Percentiles rank a stretch among this genome's conserved stretches.
Evolutionary conservation across 2,329 filamentous ascomycete species (phyloP).

Genomic region (Neopestalotiopsis clavispora): DNA sequence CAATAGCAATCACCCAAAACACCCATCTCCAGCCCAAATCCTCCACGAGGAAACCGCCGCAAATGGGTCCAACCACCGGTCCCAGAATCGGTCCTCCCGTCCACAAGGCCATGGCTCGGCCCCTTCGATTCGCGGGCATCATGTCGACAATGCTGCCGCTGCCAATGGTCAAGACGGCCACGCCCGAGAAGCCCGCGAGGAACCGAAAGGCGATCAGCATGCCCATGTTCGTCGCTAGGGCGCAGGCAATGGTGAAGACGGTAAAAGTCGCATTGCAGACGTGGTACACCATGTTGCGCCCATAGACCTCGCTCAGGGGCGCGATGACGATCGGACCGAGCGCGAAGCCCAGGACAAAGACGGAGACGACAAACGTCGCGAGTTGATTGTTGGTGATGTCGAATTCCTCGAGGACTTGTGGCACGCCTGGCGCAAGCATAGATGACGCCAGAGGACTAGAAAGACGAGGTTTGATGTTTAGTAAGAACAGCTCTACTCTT

Average conservation of each 20-base stretch:
- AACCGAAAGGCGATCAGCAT: slow-evolving; percentile 64
- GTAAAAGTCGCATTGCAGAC: slow-evolving; percentile 49
- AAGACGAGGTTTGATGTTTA: not conserved
- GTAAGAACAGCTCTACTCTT: not conserved
- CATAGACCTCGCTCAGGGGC: slow-evolving; percentile 63
- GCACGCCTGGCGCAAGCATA: slow-evolving; percentile 17
- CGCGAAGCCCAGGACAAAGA: slow-evolving; percentile 20
- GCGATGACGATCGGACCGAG: slow-evolving; percentile 59
- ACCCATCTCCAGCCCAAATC: slow-evolving; percentile 42
- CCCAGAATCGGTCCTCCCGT: slow-evolving; percentile 39
- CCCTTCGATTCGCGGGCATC: slow-evolving; percentile 53
- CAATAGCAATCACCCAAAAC: slow-evolving; percentile 42
- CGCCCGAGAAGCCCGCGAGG: slow-evolving; percentile 65
- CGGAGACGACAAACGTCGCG: slow-evolving; percentile 19
- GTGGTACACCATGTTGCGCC: slow-evolving; percentile 54
- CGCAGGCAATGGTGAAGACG: slow-evolving; percentile 48
- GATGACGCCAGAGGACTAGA: slow-evolving; percentile 52
- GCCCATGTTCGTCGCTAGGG: slow-evolving; percentile 52
- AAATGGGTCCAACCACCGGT: slow-evolving; percentile 39
- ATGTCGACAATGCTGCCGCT: slow-evolving; percentile 71
- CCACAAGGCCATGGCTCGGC: slow-evolving; percentile 50
- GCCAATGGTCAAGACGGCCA: slow-evolving; percentile 67
- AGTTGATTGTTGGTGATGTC: slow-evolving; percentile 10
- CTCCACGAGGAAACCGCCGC: slow-evolving; percentile 41
- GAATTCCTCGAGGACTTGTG: slow-evolving; percentile 17